phyloP scores from a whole-genome alignment of 2,329 filamentous ascomycete species.

The Colletotrichum ledebouriae region DNA sequence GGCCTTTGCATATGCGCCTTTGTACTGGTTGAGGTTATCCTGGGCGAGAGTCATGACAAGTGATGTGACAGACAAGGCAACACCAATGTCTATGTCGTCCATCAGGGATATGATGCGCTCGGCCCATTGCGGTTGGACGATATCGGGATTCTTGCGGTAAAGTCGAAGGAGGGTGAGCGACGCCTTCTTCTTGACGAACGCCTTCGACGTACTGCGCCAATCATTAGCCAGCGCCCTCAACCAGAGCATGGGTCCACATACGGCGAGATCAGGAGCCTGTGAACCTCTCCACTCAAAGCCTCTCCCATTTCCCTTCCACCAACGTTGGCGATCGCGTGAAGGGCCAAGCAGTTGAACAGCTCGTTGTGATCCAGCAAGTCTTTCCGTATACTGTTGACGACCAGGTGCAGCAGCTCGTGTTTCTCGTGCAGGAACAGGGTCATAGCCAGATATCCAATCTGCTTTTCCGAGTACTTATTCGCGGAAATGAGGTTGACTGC shows the following conservation, averaged over 20 bases:
- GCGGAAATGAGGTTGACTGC: conserved; percentile 98
- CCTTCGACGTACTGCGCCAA: conserved; percentile 75
- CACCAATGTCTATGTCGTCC: conserved; percentile 95
- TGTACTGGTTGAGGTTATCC: conserved; percentile 94
- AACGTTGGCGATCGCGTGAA: conserved; percentile 98
- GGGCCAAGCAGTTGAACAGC: conserved; percentile 94
- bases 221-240: not conserved
- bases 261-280: conserved; percentile 94
- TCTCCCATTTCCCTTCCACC: conserved; percentile 98
- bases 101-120: conserved; percentile 99
- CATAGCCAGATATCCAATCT: conserved; percentile 98
- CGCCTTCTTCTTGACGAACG: conserved; percentile 99
- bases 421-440: conserved; percentile 97
- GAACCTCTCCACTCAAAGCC: conserved; percentile 90
- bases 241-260: conserved; percentile 60
- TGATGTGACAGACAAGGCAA: conserved; percentile 94
- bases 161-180: conserved; percentile 91
- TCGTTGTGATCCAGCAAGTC: conserved; percentile 96
- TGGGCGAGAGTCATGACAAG: conserved; percentile 94
- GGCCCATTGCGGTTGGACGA: conserved; percentile 96
- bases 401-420: conserved; percentile 94
- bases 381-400: conserved; percentile 98
- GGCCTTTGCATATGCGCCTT: conserved; percentile 93
- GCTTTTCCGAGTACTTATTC: conserved; percentile 98
- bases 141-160: conserved; percentile 93